Evolutionary conservation across 2,329 filamentous ascomycete genomes (phyloP).

Genomic region (Claviceps sp.): DNA sequence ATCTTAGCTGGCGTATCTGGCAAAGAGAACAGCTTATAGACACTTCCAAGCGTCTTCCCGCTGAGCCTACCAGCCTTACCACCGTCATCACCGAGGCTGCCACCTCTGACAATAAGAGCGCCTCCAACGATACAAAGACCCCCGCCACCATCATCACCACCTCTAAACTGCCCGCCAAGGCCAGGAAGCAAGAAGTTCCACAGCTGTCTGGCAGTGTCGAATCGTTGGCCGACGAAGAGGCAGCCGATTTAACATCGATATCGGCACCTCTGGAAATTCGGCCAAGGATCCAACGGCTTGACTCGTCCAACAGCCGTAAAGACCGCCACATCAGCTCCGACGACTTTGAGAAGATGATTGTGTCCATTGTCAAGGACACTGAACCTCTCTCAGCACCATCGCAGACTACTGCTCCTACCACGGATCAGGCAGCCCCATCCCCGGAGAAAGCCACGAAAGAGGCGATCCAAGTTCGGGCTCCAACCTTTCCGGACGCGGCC

Average conservation of each 20-base stretch:
- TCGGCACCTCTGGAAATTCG: conserved; percentile 45
- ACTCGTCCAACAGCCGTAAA: conserved; percentile 60
- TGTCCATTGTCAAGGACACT: conserved; percentile 83
- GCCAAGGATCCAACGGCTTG: conserved; percentile 56
- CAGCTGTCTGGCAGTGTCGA: conserved; percentile 68
- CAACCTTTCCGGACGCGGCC: conserved; percentile 33
- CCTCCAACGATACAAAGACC: conserved; percentile 6
- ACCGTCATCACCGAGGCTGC: not conserved
- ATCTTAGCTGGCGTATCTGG: conserved; percentile 93
- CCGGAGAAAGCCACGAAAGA: conserved; percentile 9
- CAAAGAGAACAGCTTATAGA: conserved; percentile 70
- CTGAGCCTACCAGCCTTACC: conserved; percentile 18
- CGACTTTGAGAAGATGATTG: conserved; percentile 87
- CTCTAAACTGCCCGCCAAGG: conserved; percentile 33
- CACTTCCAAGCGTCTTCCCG: conserved; percentile 43
- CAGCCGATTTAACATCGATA: conserved; percentile 42
- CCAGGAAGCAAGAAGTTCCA: conserved; percentile 42
- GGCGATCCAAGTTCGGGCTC: conserved; percentile 57
- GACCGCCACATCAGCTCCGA: conserved; percentile 88
- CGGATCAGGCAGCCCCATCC: no score
- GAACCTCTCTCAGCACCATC: conserved; percentile 35
- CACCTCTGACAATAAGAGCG: no score
- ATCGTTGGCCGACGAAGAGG: conserved; percentile 56
- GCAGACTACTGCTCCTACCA: conserved; percentile 12
- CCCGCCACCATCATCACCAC: conserved; percentile 25